A percentile compares a stretch with the other conserved stretches of the same genome.
Conservation (phyloP, 208 protist genomes). For the Trypanosoma grayi region DNA sequence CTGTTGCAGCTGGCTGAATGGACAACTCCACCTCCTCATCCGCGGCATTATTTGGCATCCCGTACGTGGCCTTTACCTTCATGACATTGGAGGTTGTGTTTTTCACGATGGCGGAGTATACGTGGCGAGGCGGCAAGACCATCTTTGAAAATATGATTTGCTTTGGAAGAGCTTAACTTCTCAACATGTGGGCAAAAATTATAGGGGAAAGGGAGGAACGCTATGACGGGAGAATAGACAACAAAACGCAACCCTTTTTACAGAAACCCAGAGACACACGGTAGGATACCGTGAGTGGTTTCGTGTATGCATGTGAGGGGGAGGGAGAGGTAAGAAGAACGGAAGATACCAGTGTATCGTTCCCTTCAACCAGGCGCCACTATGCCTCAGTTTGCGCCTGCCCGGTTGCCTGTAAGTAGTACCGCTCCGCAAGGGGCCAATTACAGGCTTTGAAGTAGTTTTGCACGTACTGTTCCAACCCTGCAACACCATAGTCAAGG, state of each 20-base stretch:
- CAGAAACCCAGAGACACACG: too few species aligned
- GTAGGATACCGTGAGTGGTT: too few species aligned
- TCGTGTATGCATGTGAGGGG: not conserved
- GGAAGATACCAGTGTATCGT: not conserved
- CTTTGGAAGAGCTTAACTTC: too few species aligned
- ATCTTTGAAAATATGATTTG: constrained; percentile 36
- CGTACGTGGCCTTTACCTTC: constrained; percentile 43
- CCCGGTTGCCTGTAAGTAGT: constrained; percentile 46
- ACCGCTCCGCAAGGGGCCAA: constrained; percentile 65
- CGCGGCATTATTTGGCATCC: constrained; percentile 15
- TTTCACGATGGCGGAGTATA: constrained; percentile 60
- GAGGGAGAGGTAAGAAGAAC: not conserved
- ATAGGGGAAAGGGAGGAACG: too few species aligned
- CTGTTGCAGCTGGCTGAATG: constrained; percentile 29
- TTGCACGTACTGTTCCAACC: constrained; percentile 60
- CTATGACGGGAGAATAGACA: too few species aligned
- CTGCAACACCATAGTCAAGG: constrained; percentile 59
- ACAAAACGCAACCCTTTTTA: too few species aligned
- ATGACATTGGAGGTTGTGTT: constrained; percentile 35
- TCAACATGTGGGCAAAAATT: too few species aligned
- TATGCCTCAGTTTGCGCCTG: constrained; percentile 9
- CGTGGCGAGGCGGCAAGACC: constrained; percentile 54
- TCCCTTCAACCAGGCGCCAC: not conserved
- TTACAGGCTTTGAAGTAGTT: constrained; percentile 91
- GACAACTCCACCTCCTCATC: constrained; percentile 10